Evolutionary conservation across 1,284 basidiomycete genomes (phyloP).

Genomic region (Amylostereum areolatum): DNA sequence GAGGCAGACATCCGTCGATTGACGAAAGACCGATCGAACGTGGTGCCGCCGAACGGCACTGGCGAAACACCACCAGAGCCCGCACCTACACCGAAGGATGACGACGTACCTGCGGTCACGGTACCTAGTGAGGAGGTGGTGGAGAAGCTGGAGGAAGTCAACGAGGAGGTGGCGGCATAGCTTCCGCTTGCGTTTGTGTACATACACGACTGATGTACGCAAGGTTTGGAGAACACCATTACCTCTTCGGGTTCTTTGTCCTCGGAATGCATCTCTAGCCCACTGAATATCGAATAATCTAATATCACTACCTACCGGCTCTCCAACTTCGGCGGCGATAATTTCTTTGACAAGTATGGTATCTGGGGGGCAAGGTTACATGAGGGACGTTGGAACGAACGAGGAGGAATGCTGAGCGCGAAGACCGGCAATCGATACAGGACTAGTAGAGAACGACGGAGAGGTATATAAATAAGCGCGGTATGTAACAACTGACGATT

Average conservation of each 20-base stretch:
- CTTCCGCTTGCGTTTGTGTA: neutral
- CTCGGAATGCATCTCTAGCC: no score
- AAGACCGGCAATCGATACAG: conserved; percentile 9
- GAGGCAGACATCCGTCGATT: conserved; percentile 77
- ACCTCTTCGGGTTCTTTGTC: no score
- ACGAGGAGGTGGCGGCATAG: conserved; percentile 19
- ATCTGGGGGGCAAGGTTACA: no score
- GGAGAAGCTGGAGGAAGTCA: conserved; percentile 35
- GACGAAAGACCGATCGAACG: conserved; percentile 37
- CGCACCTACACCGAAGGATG: conserved; percentile 34
- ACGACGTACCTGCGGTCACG: conserved; percentile 17
- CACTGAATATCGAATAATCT: no score
- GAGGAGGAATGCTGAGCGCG: no score
- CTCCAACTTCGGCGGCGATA: no score
- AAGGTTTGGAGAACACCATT: no score
- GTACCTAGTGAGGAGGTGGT: conserved; percentile 38
- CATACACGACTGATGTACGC: no score
- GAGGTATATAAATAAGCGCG: conserved; percentile 12
- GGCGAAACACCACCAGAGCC: conserved; percentile 47
- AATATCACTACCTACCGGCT: no score
- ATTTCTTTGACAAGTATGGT: no score
- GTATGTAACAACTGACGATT: no score
- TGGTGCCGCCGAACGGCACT: conserved; percentile 35
- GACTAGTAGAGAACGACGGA: conserved; percentile 4
- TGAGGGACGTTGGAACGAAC: no score